phyloP scores from a whole-genome alignment of 345 rosid species.

The Chamaenerion angustifolium region DNA sequence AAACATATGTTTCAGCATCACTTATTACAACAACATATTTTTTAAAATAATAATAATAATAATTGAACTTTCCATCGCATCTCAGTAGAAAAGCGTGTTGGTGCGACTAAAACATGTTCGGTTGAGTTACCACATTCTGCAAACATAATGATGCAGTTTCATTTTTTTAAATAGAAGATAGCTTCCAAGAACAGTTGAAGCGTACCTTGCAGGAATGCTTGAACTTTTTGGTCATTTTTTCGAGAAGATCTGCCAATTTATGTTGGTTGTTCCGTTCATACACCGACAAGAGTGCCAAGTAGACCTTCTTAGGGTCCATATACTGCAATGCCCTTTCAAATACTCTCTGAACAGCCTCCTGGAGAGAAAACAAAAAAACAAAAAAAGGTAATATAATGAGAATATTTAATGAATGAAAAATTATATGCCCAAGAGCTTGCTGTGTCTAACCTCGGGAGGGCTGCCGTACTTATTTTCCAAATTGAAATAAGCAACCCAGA shows the following conservation, averaged over 20 bases:
- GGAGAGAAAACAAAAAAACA: conserved; percentile 9
- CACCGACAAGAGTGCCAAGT: conserved; percentile 66
- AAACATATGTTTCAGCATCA: too few relatives aligned
- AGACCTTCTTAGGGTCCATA: conserved; percentile 72
- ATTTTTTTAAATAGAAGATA: too few relatives aligned
- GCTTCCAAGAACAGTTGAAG: too few relatives aligned
- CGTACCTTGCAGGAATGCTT: conserved; percentile 91
- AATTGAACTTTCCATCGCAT: too few relatives aligned
- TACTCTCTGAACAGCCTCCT: conserved; percentile 78
- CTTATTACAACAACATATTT: too few relatives aligned
- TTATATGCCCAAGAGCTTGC: neutral
- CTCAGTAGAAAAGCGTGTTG: too few relatives aligned
- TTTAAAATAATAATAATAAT: too few relatives aligned
- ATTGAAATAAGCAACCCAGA: conserved; percentile 95
- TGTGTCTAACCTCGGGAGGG: conserved; percentile 66
- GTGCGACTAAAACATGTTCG: too few relatives aligned
- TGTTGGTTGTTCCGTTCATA: conserved; percentile 76
- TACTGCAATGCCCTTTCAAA: conserved; percentile 82
- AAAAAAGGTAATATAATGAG: neutral
- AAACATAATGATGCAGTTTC: too few relatives aligned
- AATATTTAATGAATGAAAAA: neutral
- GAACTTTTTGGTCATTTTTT: conserved; percentile 75
- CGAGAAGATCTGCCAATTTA: conserved; percentile 59
- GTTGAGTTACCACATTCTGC: too few relatives aligned
- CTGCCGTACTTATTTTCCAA: conserved; percentile 87